Percentiles rank a stretch among this genome's conserved stretches.
phyloP scores from a whole-genome alignment of 2,329 filamentous ascomycete species.

The Mycosphaerella sp. region DNA sequence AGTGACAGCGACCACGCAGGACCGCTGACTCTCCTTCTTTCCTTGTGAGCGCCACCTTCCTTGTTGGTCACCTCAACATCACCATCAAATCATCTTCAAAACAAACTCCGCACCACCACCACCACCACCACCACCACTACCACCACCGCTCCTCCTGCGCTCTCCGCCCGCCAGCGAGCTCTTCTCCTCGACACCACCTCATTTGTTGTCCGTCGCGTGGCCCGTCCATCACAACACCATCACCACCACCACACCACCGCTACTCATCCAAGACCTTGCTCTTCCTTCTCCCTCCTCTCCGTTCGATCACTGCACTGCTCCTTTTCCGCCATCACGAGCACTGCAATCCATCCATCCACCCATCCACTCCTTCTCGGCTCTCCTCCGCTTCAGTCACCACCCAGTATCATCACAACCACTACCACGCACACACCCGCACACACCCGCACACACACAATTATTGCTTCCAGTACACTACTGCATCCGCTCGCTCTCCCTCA shows the following conservation, averaged over 20 bases:
- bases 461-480: constrained; percentile 12
- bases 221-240: neutral
- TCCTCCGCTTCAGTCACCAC: constrained; percentile 15
- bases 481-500: constrained; percentile 11
- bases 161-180: neutral
- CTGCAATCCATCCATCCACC: neutral
- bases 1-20: neutral
- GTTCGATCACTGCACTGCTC: constrained; percentile 3
- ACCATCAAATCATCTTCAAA: neutral
- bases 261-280: neutral
- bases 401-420: constrained; percentile 9
- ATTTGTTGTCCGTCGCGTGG: neutral
- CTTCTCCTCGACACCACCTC: neutral
- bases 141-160: neutral
- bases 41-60: neutral
- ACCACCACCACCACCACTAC: no score
- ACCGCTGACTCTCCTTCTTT: neutral
- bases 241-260: neutral
- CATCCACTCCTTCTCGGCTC: no score
- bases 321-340: constrained; percentile 4
- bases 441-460: constrained; percentile 5
- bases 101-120: no score
- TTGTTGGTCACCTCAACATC: neutral
- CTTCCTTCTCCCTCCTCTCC: neutral
- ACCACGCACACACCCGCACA: neutral